These are phyloP conservation scores for Aspergillus neotritici DNA, from an alignment of 2,329 filamentous ascomycete species.

Conservation along the genomic window DNA sequence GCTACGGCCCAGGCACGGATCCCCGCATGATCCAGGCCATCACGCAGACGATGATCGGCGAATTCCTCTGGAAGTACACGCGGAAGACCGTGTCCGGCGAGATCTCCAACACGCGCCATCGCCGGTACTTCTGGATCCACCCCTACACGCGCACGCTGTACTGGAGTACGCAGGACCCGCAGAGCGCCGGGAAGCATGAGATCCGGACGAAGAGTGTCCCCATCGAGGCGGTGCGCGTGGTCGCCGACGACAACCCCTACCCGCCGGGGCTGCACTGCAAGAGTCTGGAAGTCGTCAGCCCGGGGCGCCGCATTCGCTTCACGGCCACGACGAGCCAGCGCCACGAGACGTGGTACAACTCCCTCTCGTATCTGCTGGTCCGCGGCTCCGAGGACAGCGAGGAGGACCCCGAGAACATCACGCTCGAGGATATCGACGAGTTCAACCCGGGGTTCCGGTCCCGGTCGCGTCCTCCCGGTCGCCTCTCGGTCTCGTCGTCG, in stretches of 20 bases:
- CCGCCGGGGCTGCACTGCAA: constrained; percentile 92
- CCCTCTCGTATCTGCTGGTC: constrained; percentile 83
- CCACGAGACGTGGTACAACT: constrained; percentile 98
- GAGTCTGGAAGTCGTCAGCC: constrained; percentile 84
- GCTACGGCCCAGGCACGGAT: constrained; percentile 70
- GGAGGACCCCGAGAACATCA: constrained; percentile 53
- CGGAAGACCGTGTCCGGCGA: constrained; percentile 85
- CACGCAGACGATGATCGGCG: constrained; percentile 98
- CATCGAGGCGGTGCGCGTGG: constrained; percentile 87
- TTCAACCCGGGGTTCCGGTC: constrained; percentile 67
- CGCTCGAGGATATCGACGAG: constrained; percentile 60
- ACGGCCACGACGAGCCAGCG: constrained; percentile 89
- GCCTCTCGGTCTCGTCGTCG: constrained; percentile 69
- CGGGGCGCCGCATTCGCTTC: constrained; percentile 84
- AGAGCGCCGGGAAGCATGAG: constrained; percentile 68
- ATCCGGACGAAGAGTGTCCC: constrained; percentile 81
- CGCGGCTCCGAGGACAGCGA: constrained; percentile 61
- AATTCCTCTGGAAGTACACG: constrained; percentile 99
- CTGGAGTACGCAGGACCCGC: constrained; percentile 90
- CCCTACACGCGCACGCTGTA: constrained; percentile 94
- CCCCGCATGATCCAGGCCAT: constrained; percentile 98
- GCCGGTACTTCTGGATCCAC: constrained; percentile 98
- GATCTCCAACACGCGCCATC: constrained; percentile 82
- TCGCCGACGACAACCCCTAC: constrained; percentile 90
- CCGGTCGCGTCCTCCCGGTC: constrained; percentile 51